Evolutionary conservation across 257 asterid species (phyloP).

Genomic region (Nicotiana tomentosiformis): DNA sequence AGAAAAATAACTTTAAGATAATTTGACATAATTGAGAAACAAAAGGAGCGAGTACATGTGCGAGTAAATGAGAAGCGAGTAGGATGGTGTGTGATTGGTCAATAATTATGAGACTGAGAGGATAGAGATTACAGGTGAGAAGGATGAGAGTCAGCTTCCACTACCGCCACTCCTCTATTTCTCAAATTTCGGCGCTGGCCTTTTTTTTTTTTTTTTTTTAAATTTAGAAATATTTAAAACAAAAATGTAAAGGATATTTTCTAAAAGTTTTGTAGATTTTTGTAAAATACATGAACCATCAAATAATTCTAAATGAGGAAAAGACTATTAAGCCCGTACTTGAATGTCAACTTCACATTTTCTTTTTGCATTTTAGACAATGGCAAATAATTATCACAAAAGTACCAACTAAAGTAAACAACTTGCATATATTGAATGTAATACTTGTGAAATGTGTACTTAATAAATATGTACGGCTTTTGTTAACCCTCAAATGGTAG

Average conservation of each 20-base stretch:
- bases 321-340: background rate
- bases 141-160: background rate
- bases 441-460: too few species aligned
- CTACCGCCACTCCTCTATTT: background rate
- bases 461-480: too few species aligned
- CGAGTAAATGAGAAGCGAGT: background rate
- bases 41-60: background rate
- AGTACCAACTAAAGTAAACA: background rate
- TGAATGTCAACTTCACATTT: background rate
- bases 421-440: background rate
- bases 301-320: too few species aligned
- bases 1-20: too few species aligned
- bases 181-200: background rate
- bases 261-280: background rate
- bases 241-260: too few species aligned
- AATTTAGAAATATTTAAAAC: background rate
- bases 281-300: background rate
- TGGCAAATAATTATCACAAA: background rate
- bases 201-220: too few species aligned
- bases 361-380: background rate
- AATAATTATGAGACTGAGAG: constrained; percentile 2
- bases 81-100: constrained; percentile 3
- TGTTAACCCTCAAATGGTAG: too few species aligned
- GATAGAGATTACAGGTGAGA: constrained; percentile 1
- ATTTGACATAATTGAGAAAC: too few species aligned